A percentile compares a stretch with the other conserved stretches of the same genome.
These are phyloP conservation scores for Nicotiana noctiflora DNA, from an alignment of 257 asterid genomes.

Conservation along the genomic window DNA sequence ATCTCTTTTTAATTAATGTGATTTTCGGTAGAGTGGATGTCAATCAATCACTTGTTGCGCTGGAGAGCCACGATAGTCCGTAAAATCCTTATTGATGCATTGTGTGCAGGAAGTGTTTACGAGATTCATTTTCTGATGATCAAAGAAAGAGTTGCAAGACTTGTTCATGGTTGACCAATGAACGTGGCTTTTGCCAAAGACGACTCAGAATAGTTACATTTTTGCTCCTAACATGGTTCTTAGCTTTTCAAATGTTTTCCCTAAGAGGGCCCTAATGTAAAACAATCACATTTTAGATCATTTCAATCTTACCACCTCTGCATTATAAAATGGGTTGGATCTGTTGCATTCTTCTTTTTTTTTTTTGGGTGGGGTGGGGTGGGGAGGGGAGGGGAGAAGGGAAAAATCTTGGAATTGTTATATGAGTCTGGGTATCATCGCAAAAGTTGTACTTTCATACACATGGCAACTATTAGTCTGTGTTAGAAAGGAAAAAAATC, in stretches of 20 bases:
- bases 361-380: too few species aligned
- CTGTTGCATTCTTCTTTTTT: too few species aligned
- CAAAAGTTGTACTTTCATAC: background rate
- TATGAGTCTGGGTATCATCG: background rate
- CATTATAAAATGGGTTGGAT: background rate
- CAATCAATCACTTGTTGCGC: background rate
- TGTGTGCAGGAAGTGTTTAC: background rate
- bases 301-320: background rate
- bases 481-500: background rate
- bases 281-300: background rate
- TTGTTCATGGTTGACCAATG: background rate
- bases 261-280: background rate
- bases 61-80: background rate
- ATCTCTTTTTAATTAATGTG: background rate
- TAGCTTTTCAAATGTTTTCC: background rate
- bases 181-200: background rate
- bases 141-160: background rate
- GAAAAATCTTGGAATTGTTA: too few species aligned
- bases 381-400: too few species aligned
- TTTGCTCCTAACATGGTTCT: background rate
- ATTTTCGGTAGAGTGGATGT: background rate
- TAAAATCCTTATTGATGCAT: background rate
- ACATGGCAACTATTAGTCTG: background rate
- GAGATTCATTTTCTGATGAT: background rate
- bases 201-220: background rate